phyloP scores from a whole-genome alignment of 2,329 filamentous ascomycete species.

The Trichoderma afroharzianum region DNA sequence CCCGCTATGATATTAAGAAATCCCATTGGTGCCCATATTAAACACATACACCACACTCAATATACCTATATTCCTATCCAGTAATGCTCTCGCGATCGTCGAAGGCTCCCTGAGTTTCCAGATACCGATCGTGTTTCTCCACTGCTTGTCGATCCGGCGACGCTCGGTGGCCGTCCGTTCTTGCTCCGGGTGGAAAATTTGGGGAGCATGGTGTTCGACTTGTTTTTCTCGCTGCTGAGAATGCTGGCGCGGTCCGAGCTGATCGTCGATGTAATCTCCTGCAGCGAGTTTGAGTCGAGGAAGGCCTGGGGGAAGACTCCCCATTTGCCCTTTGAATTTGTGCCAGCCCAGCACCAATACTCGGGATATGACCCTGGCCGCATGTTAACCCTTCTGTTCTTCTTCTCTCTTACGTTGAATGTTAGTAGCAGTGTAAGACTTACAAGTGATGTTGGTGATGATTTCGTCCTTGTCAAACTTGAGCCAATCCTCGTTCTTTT shows the following conservation, averaged over 20 bases:
- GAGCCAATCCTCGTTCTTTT: conserved; percentile 48
- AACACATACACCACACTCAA: not conserved
- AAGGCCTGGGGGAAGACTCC: conserved; percentile 52
- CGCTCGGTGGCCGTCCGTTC: conserved; percentile 31
- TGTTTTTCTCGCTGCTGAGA: conserved; percentile 35
- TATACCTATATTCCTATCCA: conserved; percentile 2
- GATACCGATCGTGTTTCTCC: conserved; percentile 24
- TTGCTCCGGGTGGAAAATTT: conserved; percentile 34
- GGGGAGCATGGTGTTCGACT: conserved; percentile 32
- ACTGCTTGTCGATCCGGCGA: conserved; percentile 33
- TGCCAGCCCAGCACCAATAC: conserved; percentile 56
- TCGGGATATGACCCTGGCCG: conserved; percentile 41
- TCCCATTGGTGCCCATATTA: not conserved
- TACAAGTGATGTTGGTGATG: conserved; percentile 61
- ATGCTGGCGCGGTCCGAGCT: conserved; percentile 30
- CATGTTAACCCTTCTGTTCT: conserved; percentile 3
- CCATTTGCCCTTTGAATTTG: conserved; percentile 49
- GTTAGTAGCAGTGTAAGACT: conserved; percentile 27
- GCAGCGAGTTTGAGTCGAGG: conserved; percentile 44
- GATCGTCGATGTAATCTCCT: conserved; percentile 29
- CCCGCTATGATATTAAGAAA: not conserved
- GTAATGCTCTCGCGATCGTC: conserved; percentile 8
- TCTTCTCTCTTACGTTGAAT: not conserved
- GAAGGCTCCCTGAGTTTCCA: conserved; percentile 19
- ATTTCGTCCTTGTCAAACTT: conserved; percentile 63